Evolutionary conservation across 2,329 filamentous ascomycete species (phyloP).

Genomic region (Scortechinia acanthostroma): DNA sequence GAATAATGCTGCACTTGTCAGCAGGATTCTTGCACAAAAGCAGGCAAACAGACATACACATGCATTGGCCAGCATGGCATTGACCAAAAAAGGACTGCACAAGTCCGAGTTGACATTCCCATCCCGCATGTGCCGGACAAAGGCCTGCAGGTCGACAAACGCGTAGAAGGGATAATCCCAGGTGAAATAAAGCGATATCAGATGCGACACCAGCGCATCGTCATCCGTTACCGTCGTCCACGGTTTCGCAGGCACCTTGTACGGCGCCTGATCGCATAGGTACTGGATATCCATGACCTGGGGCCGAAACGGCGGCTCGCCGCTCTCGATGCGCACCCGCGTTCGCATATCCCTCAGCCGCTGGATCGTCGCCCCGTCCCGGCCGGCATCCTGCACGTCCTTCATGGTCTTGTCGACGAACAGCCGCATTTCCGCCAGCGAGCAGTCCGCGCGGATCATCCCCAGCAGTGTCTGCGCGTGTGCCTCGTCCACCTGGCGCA

Average conservation of each 20-base stretch:
- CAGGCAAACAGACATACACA: slow-evolving; percentile 14
- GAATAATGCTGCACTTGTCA: not conserved
- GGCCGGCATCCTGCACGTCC: no score
- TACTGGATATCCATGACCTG: slow-evolving; percentile 8
- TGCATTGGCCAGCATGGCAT: slow-evolving; percentile 19
- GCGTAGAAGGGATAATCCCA: slow-evolving; percentile 17
- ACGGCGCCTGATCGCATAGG: slow-evolving; percentile 14
- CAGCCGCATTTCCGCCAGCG: no score
- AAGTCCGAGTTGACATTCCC: slow-evolving; percentile 13
- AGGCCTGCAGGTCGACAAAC: slow-evolving; percentile 17
- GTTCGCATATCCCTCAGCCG: no score
- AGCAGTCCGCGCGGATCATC: no score
- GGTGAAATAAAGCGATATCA: slow-evolving; percentile 20
- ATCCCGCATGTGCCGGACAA: slow-evolving; percentile 16
- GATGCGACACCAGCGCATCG: slow-evolving; percentile 18
- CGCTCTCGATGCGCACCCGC: no score
- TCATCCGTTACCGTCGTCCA: slow-evolving; percentile 22
- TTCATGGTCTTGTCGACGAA: no score
- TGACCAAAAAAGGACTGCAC: slow-evolving; percentile 22
- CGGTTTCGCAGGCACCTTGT: slow-evolving; percentile 15
- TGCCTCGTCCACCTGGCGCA: no score
- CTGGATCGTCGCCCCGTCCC: no score
- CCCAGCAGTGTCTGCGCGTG: no score
- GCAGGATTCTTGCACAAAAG: not conserved
- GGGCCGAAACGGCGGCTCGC: no score